Conservation (phyloP, 345 rosid genomes). For the Gossypium anomalum region DNA sequence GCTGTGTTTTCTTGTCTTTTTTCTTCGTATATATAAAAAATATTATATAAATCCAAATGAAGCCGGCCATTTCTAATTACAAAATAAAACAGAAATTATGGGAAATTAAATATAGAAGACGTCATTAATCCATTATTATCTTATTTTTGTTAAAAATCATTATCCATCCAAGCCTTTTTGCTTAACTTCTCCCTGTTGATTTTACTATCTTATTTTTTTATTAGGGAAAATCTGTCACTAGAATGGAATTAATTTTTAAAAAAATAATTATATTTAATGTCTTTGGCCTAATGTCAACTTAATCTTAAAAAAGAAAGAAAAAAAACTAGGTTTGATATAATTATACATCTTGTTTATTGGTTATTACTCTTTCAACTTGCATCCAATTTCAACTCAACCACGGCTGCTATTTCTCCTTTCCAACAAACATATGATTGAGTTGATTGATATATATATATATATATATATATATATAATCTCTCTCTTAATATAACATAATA, state of each 20-base stretch:
- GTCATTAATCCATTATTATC: too few relatives aligned
- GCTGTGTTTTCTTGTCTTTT: slow-evolving; percentile 13
- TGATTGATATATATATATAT: background rate
- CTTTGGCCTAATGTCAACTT: too few relatives aligned
- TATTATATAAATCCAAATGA: slow-evolving; percentile 6
- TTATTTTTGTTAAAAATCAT: too few relatives aligned
- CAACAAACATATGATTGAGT: background rate
- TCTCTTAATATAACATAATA: too few relatives aligned
- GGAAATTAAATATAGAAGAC: background rate
- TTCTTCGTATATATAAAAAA: background rate
- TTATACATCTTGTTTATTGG: background rate
- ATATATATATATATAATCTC: background rate
- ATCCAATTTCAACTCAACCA: background rate
- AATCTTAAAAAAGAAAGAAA: too few relatives aligned
- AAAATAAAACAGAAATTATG: background rate
- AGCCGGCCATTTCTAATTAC: slow-evolving; percentile 25
- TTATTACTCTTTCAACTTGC: background rate
- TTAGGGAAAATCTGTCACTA: too few relatives aligned
- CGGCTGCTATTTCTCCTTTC: background rate
- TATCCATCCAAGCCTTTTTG: too few relatives aligned
- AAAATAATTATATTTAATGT: too few relatives aligned
- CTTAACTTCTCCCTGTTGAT: too few relatives aligned
- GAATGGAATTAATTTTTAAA: too few relatives aligned
- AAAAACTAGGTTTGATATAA: background rate
- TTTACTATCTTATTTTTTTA: too few relatives aligned